Evolutionary conservation across 192 early-diverging fungal species (phyloP).

Genomic region (Dissophora globulifera): DNA sequence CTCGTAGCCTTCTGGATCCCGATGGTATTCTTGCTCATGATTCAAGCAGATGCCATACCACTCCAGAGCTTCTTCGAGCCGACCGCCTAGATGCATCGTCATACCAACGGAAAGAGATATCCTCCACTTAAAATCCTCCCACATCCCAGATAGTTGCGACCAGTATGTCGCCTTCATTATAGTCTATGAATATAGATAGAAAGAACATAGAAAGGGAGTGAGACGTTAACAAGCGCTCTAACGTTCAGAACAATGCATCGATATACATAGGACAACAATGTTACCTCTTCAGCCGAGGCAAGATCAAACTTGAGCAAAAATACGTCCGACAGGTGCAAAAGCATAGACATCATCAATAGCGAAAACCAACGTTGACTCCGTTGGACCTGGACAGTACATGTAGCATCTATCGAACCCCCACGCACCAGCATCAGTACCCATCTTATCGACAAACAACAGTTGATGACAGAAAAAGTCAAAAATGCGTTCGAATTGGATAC

Average conservation of each 20-base stretch:
- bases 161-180: constrained; percentile 39
- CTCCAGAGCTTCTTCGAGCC: constrained; percentile 31
- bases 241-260: constrained; percentile 3
- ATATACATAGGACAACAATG: background rate
- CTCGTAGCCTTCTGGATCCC: constrained; percentile 45
- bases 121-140: constrained; percentile 33
- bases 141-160: constrained; percentile 20
- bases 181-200: constrained; percentile 13
- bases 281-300: constrained; percentile 36
- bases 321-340: constrained; percentile 35
- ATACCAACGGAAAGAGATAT: constrained; percentile 39
- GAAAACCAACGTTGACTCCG: constrained; percentile 47
- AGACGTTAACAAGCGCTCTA: background rate
- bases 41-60: constrained; percentile 45
- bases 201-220: background rate
- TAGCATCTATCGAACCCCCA: constrained; percentile 33
- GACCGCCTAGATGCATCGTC: constrained; percentile 36
- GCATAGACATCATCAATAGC: constrained; percentile 41
- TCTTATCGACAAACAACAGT: background rate
- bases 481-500: background rate
- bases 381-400: constrained; percentile 16
- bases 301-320: constrained; percentile 39
- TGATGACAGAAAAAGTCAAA: too few relatives aligned
- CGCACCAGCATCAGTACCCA: too few relatives aligned
- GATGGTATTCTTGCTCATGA: constrained; percentile 8